Base-by-base conservation (phyloP, 169 alveolate species). In the Amoebophrya sp. region DNA sequence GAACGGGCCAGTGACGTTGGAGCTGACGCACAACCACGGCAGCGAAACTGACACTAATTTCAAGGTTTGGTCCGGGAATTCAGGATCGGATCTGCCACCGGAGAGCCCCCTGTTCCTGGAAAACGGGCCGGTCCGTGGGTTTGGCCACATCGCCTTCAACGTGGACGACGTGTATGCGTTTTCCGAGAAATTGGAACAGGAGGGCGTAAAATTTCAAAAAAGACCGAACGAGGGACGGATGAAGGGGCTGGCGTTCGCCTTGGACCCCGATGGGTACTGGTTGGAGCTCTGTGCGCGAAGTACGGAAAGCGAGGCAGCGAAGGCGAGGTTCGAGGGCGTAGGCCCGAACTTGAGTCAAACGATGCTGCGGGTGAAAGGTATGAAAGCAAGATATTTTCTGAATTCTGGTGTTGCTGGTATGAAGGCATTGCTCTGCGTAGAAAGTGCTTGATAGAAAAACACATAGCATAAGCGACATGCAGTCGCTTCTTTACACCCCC, bases 261-360 rank as follows among this genome's bases (percentile, higher is more conserved):
- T 94, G 91, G 97, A 95, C 66, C 97, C 97, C 54, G 95, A 95
- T 89, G 94, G 95, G 10, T 95, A 95, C 92, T 94, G 97, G 97
- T 91, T 95, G 23, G 96, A 94, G 92, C 92, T 95, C 54, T 95
- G 92, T 14, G 90, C 91, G 91, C 92, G 96, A 39, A 25, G 83
- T 7, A 66, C 0, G 32, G 18, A 2, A 66, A n/a, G n/a, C n/a
- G n/a, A n/a, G n/a, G 39, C 66, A 3, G 77, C 90, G 32, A 25
- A 35, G 14, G 25, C 92, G 3, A 38, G 23, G 7, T 41, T 93
- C 40, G 89, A 92, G 66, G 95, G 90, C 77, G 92, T 93, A 35
- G 93, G 32, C 0, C 32, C 92, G 32, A 95, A 94, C 40, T 92
- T 95, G n/a, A 93, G 95, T n/a, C 96, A 95, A 89, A 94, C 96